Evolutionary conservation across 768 basidiomycete genomes (phyloP).

Genomic region (Boletus insuetus): DNA sequence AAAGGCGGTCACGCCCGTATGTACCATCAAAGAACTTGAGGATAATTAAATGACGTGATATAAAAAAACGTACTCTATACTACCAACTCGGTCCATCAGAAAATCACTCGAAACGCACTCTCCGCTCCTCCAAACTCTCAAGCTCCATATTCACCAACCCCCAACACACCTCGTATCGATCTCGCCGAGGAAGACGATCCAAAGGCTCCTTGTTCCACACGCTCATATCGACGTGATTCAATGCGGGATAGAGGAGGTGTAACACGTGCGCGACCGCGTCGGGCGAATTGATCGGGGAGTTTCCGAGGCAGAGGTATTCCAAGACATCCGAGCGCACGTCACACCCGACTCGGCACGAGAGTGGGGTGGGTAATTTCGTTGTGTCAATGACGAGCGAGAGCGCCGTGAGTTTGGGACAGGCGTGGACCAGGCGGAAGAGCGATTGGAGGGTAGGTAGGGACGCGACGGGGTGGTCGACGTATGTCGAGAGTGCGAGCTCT

Average conservation of each 20-base stretch:
- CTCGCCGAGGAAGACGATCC: constrained; percentile 6
- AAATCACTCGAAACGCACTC: no score
- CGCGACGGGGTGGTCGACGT: constrained; percentile 5
- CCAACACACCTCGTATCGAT: constrained; percentile 15
- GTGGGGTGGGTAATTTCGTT: neutral
- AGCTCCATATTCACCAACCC: constrained; percentile 19
- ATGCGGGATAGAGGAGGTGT: constrained; percentile 14
- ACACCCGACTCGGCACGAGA: neutral
- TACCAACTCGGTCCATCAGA: no score
- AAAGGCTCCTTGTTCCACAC: constrained; percentile 16
- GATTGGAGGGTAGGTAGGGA: constrained; percentile 23
- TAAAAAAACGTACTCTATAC: no score
- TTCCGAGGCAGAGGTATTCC: constrained; percentile 18
- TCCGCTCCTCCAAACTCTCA: neutral
- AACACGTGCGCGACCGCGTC: constrained; percentile 8
- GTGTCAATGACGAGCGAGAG: constrained; percentile 27
- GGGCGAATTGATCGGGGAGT: constrained; percentile 16
- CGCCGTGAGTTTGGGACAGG: constrained; percentile 11
- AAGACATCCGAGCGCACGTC: constrained; percentile 4
- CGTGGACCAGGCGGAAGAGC: constrained; percentile 7
- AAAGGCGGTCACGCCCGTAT: no score
- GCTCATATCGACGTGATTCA: constrained; percentile 20
- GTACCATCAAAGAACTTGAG: no score
- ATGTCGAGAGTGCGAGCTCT: constrained; percentile 19
- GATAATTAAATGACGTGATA: no score